Evolutionary conservation across 2,329 filamentous ascomycete genomes (phyloP), one percentile per base, ranked within the genome.

Genomic region (Lachnellula suecica): DNA sequence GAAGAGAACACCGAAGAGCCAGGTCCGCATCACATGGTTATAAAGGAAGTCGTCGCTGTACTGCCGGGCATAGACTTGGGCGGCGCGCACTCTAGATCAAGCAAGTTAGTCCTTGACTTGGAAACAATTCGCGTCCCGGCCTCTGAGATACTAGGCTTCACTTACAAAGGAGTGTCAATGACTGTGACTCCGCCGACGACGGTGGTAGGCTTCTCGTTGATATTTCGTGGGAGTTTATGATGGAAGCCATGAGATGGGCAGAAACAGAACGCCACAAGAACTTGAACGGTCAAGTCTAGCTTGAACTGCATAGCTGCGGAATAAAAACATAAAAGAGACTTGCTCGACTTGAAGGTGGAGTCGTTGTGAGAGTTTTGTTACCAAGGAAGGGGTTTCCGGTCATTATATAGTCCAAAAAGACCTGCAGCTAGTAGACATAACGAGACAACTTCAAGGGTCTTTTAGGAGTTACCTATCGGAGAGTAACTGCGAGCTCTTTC

Each of bases 1-100:
- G 45, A 72, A 68, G 48, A 70, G 62, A 52, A 66, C 65, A 19
- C 68, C 70, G 38, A 70, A 63, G 42, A 72, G 66, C 56, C 68
- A 66, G 15, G 68, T 67, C 10, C 70, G 68, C 62, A 70, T 65
- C 50, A 68, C 51, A 57, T 74, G 72, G 56, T 71, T 70, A 63
- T 69, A 74, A 2, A 66, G 60, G 11, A 59, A 53, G 48, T 68
- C 64, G 19, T 61, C 64, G 42, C 63, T 59, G 52, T 69, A 61
- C 13, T 60, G 45, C 35, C 58, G 64, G 13, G 70, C 68, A 38
- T 64, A 65, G 10, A 59, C 56, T 27, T 70, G 61, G 9, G 71
- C 67, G 4, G 63, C 58, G 31, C 63, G 65, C 41, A 73, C 65
- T 31, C 70, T 55, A 9, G 64, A 44, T 29, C 51, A 40, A 51